Base-by-base conservation (phyloP, 495 filamentous ascomycete genomes). In the Talaromyces stipitatus region DNA sequence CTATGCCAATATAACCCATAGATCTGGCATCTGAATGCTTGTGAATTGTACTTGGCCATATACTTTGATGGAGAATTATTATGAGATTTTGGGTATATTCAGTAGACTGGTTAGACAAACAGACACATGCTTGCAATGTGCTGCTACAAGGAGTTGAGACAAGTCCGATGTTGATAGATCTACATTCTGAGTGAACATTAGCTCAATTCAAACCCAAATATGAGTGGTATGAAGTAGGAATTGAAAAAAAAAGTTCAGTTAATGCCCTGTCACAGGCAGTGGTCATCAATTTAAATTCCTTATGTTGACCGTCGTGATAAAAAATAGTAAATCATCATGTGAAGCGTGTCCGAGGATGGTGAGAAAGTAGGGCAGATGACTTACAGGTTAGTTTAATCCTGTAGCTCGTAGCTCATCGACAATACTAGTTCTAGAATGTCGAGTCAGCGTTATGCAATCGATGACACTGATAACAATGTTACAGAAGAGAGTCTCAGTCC, bases 231-330 rank as follows among this genome's bases (percentile, higher is more conserved):
- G 9, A 56, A 48, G 3, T 10, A 54, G 55, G n/a, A n/a, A 26
- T 23, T 20, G n/a, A 55, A 30, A 26, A 32, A 48, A 32, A 12
- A 61, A 56, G 75, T 68, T 86, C 85, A 89, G 85, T 79, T 78
- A 67, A 74, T 74, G 86, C 89, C 90, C 77, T 86, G 90, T 94
- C 89, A 92, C 82, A 83, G 89, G 89, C 86, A 61, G 76, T 77
- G 87, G 78, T 92, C 90, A 91, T 92, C 90, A 95, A 89, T 77
- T 81, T 83, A 79, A 81, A 71, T n/a, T 62, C 72, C 66, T 83
- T 96, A 92, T 89, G 91, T 86, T 89, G 91, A 96, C 91, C 91
- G 91, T 96, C 91, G 91, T 96, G 91, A 96, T 86, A 85, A 85
- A 79, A 72, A 70, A 78, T 64, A 68, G 67, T 74, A 78, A 79